phyloP scores from a whole-genome alignment of 805 yeast genomes.

The Saccharomyces eubayanus region DNA sequence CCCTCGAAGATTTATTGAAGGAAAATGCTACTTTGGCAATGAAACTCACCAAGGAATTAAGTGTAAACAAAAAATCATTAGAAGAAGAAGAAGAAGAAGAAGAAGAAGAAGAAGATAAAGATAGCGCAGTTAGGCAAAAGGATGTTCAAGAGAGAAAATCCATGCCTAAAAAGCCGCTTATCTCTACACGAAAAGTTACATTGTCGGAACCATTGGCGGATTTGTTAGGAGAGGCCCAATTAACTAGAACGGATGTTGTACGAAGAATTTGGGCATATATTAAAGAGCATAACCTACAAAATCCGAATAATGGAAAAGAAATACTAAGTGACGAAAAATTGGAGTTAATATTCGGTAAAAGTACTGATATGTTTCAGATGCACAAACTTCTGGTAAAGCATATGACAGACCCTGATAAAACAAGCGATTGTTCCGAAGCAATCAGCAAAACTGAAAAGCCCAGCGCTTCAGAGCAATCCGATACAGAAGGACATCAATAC shows the following conservation, averaged over 20 bases:
- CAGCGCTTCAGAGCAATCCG: background rate
- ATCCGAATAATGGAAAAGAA: conserved; percentile 56
- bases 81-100: background rate
- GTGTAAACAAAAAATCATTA: background rate
- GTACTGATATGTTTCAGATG: conserved; percentile 38
- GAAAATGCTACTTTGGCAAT: background rate
- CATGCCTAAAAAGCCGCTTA: background rate
- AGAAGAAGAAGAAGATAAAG: background rate
- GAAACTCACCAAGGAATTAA: background rate
- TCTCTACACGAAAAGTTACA: conserved; percentile 31
- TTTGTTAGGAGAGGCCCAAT: conserved; percentile 37
- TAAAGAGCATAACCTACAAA: conserved; percentile 51
- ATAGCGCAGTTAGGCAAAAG: background rate
- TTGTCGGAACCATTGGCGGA: conserved; percentile 43
- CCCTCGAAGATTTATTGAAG: background rate
- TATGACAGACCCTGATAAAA: conserved; percentile 33
- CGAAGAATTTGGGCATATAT: conserved; percentile 66
- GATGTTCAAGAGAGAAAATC: no score
- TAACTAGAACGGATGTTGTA: conserved; percentile 60
- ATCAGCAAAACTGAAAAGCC: background rate
- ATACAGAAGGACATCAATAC: background rate
- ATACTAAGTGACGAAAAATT: conserved; percentile 56
- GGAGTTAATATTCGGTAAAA: conserved; percentile 51
- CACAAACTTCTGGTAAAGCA: conserved; percentile 47
- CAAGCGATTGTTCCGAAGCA: background rate